These are phyloP conservation scores for Pseudogymnoascus destructans DNA, from an alignment of 2,329 filamentous ascomycete species.

Conservation along the genomic window DNA sequence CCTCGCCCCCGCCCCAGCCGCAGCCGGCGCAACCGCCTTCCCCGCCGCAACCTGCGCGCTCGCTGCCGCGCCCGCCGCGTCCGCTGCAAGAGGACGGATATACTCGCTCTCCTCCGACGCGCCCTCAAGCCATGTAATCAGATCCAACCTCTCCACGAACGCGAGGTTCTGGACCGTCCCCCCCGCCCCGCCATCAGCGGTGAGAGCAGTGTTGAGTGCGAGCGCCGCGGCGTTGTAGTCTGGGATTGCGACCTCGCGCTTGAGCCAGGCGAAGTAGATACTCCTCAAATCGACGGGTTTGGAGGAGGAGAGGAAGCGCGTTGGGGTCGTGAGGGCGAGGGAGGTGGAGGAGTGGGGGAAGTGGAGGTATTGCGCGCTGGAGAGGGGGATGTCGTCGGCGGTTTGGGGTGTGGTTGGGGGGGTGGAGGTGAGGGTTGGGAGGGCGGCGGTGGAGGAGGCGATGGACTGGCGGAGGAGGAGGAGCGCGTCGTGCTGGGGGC, in stretches of 20 bases:
- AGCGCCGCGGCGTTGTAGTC: conserved; percentile 82
- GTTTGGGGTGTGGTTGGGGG: conserved; percentile 43
- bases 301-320: conserved; percentile 73
- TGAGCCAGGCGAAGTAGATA: conserved; percentile 92
- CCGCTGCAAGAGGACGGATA: conserved; percentile 70
- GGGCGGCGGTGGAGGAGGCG: conserved; percentile 52
- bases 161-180: conserved; percentile 74
- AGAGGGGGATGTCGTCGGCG: conserved; percentile 41
- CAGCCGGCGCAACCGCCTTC: conserved; percentile 29
- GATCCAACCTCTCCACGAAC: conserved; percentile 81
- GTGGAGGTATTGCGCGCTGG: conserved; percentile 64
- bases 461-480: conserved; percentile 76
- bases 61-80: conserved; percentile 31
- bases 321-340: conserved; percentile 58
- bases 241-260: conserved; percentile 77
- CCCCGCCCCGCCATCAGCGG: conserved; percentile 36
- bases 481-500: conserved; percentile 54
- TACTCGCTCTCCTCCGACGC: conserved; percentile 84
- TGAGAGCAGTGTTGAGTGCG: conserved; percentile 65
- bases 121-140: conserved; percentile 88
- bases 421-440: conserved; percentile 60
- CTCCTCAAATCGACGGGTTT: conserved; percentile 73
- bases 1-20: conserved; percentile 35
- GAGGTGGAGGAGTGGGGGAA: conserved; percentile 51
- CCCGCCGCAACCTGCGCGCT: conserved; percentile 36